phyloP scores from a whole-genome alignment of 345 rosid genomes.

The Gossypium rotundifolium region DNA sequence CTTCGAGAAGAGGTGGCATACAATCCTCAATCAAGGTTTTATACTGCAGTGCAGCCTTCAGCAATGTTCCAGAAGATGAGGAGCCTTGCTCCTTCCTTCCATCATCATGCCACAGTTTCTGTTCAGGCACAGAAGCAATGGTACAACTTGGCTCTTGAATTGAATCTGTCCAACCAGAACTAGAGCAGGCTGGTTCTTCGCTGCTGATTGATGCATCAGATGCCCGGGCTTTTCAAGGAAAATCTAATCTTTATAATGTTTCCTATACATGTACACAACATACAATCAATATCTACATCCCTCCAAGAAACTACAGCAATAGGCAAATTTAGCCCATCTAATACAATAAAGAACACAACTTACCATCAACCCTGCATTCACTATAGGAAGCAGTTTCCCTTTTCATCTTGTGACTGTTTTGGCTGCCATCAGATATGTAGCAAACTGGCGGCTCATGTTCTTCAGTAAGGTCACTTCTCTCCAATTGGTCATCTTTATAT shows the following conservation, averaged over 20 bases:
- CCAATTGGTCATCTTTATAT: constrained; percentile 29
- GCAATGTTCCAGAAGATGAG: neutral
- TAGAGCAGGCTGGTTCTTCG: constrained; percentile 9
- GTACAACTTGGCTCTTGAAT: neutral
- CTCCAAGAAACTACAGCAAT: neutral
- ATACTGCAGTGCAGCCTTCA: constrained; percentile 19
- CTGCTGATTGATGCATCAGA: neutral
- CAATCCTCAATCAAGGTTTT: constrained; percentile 39
- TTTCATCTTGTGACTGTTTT: constrained; percentile 34
- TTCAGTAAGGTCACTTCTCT: constrained; percentile 51
- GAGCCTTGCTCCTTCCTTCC: neutral
- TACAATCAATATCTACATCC: neutral
- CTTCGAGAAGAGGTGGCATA: constrained; percentile 26
- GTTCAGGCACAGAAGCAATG: neutral
- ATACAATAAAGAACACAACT: constrained; percentile 1
- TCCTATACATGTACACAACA: constrained; percentile 25
- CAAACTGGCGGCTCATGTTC: constrained; percentile 47
- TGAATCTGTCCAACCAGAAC: constrained; percentile 4
- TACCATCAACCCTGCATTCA: constrained; percentile 28
- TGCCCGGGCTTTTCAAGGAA: constrained; percentile 23
- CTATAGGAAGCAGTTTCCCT: constrained; percentile 7
- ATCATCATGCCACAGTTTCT: neutral
- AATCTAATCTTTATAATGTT: constrained; percentile 44
- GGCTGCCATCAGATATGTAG: constrained; percentile 21
- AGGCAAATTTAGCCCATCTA: neutral